phyloP scores from a whole-genome alignment of 768 basidiomycete species.

The Pholiota molesta region DNA sequence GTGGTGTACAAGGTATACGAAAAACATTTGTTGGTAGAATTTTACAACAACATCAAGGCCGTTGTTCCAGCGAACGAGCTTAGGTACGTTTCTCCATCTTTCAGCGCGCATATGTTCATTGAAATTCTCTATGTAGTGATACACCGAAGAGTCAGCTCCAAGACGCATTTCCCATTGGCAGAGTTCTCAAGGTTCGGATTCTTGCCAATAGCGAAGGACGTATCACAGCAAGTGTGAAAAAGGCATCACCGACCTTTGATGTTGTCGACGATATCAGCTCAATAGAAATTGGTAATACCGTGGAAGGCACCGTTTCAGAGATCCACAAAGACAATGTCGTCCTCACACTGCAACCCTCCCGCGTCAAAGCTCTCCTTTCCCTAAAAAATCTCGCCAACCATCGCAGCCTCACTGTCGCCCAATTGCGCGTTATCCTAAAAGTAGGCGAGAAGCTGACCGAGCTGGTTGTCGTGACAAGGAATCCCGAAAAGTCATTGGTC shows the following conservation, averaged over 20 bases:
- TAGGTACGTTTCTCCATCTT: conserved; percentile 50
- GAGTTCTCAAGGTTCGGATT: conserved; percentile 84
- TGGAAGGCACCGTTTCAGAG: conserved; percentile 72
- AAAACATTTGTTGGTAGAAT: conserved; percentile 82
- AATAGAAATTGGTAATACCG: conserved; percentile 76
- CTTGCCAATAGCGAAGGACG: conserved; percentile 61
- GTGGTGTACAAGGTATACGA: conserved; percentile 84
- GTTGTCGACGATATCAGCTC: conserved; percentile 64
- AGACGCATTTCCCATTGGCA: conserved; percentile 76
- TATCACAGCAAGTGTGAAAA: conserved; percentile 86
- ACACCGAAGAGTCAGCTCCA: conserved; percentile 54
- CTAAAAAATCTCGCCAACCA: conserved; percentile 86
- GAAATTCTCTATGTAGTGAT: conserved; percentile 54
- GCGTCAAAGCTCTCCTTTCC: conserved; percentile 81
- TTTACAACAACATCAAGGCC: conserved; percentile 88
- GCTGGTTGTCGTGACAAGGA: conserved; percentile 88
- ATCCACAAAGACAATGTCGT: conserved; percentile 87
- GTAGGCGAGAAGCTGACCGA: conserved; percentile 73
- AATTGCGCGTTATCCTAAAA: conserved; percentile 64
- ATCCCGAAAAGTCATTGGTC: conserved; percentile 82
- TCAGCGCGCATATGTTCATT: neutral
- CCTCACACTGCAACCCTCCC: conserved; percentile 69
- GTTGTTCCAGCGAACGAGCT: conserved; percentile 80
- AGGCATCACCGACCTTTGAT: conserved; percentile 59
- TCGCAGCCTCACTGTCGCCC: conserved; percentile 63